Conservation (phyloP, 2,329 filamentous ascomycete species). For the Thermoascus crustaceus region DNA sequence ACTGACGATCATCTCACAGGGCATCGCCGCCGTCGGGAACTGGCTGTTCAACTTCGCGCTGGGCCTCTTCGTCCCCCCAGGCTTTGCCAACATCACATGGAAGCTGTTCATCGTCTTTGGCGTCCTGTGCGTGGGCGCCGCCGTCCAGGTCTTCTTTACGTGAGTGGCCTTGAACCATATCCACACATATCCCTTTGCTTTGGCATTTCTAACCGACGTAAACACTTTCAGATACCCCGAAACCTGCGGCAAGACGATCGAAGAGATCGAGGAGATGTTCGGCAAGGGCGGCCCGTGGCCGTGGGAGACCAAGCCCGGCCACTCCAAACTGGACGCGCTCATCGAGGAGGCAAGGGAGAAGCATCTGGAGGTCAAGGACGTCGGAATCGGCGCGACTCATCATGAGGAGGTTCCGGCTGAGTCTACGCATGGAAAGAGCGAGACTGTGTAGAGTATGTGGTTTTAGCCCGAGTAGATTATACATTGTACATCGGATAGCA, state of each 20-base stretch:
- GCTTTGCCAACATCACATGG: constrained; percentile 51
- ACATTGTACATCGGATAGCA: too few species aligned
- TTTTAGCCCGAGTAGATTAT: too few species aligned
- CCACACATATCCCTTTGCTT: too few species aligned
- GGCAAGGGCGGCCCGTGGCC: constrained; percentile 19
- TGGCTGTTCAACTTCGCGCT: constrained; percentile 55
- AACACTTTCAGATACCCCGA: constrained; percentile 19
- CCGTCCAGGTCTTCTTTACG: constrained; percentile 39
- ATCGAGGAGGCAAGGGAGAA: constrained; percentile 21
- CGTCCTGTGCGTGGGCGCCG: constrained; percentile 38
- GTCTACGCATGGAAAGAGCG: not conserved
- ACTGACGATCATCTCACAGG: constrained; percentile 6
- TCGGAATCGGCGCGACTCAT: constrained; percentile 1
- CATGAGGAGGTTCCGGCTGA: not conserved
- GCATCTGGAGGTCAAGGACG: constrained; percentile 9
- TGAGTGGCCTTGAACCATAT: constrained; percentile 16
- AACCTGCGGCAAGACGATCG: constrained; percentile 29
- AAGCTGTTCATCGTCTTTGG: constrained; percentile 47
- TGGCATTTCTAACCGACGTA: not conserved
- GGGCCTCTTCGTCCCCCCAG: constrained; percentile 51
- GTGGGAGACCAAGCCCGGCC: constrained; percentile 26
- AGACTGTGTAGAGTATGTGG: not conserved
- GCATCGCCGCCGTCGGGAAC: constrained; percentile 47
- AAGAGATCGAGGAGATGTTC: constrained; percentile 34
- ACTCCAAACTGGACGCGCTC: constrained; percentile 21